Conservation (phyloP, 805 yeast species). For the Spathaspora arborariae region DNA sequence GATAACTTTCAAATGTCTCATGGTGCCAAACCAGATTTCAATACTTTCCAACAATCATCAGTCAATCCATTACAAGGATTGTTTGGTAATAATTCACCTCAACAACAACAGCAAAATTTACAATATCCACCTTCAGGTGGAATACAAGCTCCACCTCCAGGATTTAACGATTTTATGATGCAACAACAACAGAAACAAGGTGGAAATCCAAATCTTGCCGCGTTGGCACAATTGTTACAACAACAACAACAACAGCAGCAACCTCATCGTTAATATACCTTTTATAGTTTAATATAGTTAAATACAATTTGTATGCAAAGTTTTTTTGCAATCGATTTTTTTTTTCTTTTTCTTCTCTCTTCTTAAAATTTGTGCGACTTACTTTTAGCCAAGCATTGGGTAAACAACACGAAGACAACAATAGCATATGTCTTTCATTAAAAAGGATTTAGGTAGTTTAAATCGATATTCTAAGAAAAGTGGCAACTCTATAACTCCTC, state of each 20-base stretch:
- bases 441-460: neutral
- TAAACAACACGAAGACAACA: neutral
- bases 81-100: slow-evolving; percentile 25
- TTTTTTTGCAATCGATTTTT: neutral
- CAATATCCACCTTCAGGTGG: neutral
- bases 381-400: neutral
- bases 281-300: neutral
- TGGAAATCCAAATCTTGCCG: slow-evolving; percentile 29
- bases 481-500: neutral
- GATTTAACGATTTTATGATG: slow-evolving; percentile 14
- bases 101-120: slow-evolving; percentile 9
- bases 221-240: slow-evolving; percentile 36
- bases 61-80: slow-evolving; percentile 49
- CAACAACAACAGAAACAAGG: slow-evolving; percentile 14
- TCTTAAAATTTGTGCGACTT: neutral
- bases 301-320: neutral
- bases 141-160: slow-evolving; percentile 13
- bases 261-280: neutral
- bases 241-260: slow-evolving; percentile 14
- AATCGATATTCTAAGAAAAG: neutral
- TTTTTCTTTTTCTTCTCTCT: neutral
- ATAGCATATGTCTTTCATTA: neutral
- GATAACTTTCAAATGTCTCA: slow-evolving; percentile 21
- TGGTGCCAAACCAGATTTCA: slow-evolving; percentile 36
- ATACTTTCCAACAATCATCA: slow-evolving; percentile 28